Evolutionary conservation across 306 rosid genomes (phyloP), one percentile per base, ranked within the genome.

Genomic region (Leucaena leucocephala): DNA sequence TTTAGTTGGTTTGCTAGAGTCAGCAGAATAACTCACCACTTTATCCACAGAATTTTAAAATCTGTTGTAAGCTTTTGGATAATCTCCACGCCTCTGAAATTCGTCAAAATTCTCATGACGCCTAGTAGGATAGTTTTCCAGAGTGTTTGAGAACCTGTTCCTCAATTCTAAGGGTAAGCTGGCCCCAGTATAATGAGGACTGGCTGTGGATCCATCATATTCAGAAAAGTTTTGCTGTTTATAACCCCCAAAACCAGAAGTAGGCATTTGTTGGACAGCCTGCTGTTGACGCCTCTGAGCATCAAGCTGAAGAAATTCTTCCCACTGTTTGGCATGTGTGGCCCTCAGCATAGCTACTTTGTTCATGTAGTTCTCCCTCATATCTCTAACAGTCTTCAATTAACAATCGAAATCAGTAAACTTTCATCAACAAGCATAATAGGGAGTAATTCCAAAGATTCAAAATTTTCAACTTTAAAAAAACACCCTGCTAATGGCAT

Each of bases 321-420:
- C 97, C 98, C 98, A 93, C 74, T 89, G 94, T 82, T 90, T 91
- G 52, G 96, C 74, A 72, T 91, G 99, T 34, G 83, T 77, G 6
- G 77, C 86, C 85, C 92, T 93, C 91, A 93, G 52, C 81, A 75
- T 62, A 74, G 93, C 88, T 84, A 93, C 77, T 85, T 91, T 90
- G 89, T 82, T 90, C 91, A 87, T 80, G 93, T 93, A 83, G 83
- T 85, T 91, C 87, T 96, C 99, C 82, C 91, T 86, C 82, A 87
- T 87, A 83, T 93, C 97, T 90, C 89, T 87, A 78, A 90, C 72
- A 83, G 94, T 86, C 99, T 96, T 91, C 71, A 48, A 77, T 45
- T 65, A 48, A 76, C 22, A 16, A 77, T 80, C 44, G 68, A 46
- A 72, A 72, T 76, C 48, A 43, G 72, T 43, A 27, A 42, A 22